Conservation (phyloP, 176 grass and related monocot species). For the Eleusine indica region DNA sequence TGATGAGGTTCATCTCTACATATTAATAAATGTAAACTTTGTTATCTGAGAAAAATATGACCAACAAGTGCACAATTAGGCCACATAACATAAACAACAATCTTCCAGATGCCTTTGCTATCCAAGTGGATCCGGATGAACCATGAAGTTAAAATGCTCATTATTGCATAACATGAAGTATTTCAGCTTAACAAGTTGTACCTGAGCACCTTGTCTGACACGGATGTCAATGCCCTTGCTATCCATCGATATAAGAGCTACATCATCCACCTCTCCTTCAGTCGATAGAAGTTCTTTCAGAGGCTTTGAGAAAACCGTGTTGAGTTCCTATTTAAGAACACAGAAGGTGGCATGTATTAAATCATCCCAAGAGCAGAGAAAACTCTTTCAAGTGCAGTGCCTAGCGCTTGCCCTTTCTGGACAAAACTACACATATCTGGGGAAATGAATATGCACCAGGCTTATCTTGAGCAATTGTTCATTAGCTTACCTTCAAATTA, state of each 20-base stretch:
- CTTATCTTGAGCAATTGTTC: neutral
- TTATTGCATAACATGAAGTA: slow-evolving; percentile 17
- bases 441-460: neutral
- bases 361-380: neutral
- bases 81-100: neutral
- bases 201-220: slow-evolving; percentile 89
- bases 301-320: slow-evolving; percentile 78
- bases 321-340: slow-evolving; percentile 62
- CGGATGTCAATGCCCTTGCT: slow-evolving; percentile 84
- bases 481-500: slow-evolving; percentile 60
- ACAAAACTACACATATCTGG: neutral
- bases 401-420: neutral
- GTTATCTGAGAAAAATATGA: neutral
- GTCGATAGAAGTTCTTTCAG: slow-evolving; percentile 68
- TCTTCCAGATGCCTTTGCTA: too few relatives aligned
- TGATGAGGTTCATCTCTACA: neutral
- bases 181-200: slow-evolving; percentile 32
- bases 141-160: neutral
- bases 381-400: neutral
- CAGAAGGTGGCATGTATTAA: neutral
- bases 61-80: neutral
- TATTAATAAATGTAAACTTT: neutral
- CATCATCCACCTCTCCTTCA: slow-evolving; percentile 84
- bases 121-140: too few relatives aligned
- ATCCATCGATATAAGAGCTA: slow-evolving; percentile 85